Percentiles rank a stretch among this genome's conserved stretches.
Conservation (phyloP, 768 basidiomycete genomes). For the Jaapia argillacea region DNA sequence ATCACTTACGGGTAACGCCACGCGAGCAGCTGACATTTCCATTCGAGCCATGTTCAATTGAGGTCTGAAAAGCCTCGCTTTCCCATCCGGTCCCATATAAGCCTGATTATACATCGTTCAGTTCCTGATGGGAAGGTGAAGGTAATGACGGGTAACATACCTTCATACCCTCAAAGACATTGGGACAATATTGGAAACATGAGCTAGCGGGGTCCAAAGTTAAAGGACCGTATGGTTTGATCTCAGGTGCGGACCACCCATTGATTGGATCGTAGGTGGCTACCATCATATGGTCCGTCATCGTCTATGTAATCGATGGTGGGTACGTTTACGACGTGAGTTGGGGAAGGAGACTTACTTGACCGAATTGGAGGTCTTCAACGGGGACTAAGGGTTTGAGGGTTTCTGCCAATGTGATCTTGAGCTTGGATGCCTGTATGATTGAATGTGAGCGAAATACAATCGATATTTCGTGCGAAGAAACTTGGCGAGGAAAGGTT, state of each 20-base stretch:
- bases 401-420: slow-evolving; percentile 31
- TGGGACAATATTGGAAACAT: slow-evolving; percentile 52
- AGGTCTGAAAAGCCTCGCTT: slow-evolving; percentile 72
- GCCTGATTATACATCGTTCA: slow-evolving; percentile 30
- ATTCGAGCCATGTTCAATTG: slow-evolving; percentile 81
- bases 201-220: slow-evolving; percentile 44
- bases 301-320: slow-evolving; percentile 26
- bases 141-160: slow-evolving; percentile 22
- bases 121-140: not conserved
- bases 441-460: too few relatives aligned
- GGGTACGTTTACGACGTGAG: not conserved
- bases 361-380: slow-evolving; percentile 45
- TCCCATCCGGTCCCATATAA: slow-evolving; percentile 61
- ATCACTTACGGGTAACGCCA: slow-evolving; percentile 52
- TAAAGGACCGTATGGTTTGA: slow-evolving; percentile 60
- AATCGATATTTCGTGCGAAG: not conserved
- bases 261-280: slow-evolving; percentile 47
- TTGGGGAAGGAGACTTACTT: slow-evolving; percentile 24
- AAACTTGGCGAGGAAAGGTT: not conserved
- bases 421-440: slow-evolving; percentile 53
- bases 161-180: slow-evolving; percentile 62
- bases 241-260: slow-evolving; percentile 67
- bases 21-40: slow-evolving; percentile 52
- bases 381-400: slow-evolving; percentile 41
- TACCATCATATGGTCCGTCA: slow-evolving; percentile 74